Percentiles rank a stretch among this genome's conserved stretches.
Evolutionary conservation across 2,329 filamentous ascomycete genomes (phyloP).

Genomic region (Colletotrichum tropicale): DNA sequence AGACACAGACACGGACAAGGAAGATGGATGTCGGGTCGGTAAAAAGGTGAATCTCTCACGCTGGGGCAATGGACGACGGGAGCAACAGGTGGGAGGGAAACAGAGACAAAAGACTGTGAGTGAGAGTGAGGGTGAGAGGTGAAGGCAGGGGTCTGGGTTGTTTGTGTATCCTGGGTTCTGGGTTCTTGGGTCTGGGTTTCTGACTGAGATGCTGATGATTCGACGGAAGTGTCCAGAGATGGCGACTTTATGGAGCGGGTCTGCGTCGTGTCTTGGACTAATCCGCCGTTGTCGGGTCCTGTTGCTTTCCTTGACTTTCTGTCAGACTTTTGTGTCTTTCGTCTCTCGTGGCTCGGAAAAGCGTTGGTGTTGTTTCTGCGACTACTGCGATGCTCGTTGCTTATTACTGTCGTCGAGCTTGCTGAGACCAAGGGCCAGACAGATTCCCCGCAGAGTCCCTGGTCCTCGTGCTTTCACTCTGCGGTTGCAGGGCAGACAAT

Average conservation of each 20-base stretch:
- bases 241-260: neutral
- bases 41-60: neutral
- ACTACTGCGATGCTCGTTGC: neutral
- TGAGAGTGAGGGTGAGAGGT: neutral
- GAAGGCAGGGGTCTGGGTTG: constrained; percentile 1
- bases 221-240: neutral
- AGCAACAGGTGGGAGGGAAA: neutral
- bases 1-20: neutral
- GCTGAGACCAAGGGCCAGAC: neutral
- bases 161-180: neutral
- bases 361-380: neutral
- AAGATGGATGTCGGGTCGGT: neutral
- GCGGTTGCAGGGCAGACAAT: neutral
- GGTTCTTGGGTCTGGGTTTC: neutral
- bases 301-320: neutral
- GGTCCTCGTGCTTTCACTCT: neutral
- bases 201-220: neutral
- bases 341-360: neutral
- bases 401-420: neutral
- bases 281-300: neutral
- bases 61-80: neutral
- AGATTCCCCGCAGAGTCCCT: neutral
- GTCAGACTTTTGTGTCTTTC: neutral
- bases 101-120: neutral
- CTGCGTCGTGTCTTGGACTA: neutral